Conservation (phyloP, 345 rosid genomes). For the Gossypium anomalum region DNA sequence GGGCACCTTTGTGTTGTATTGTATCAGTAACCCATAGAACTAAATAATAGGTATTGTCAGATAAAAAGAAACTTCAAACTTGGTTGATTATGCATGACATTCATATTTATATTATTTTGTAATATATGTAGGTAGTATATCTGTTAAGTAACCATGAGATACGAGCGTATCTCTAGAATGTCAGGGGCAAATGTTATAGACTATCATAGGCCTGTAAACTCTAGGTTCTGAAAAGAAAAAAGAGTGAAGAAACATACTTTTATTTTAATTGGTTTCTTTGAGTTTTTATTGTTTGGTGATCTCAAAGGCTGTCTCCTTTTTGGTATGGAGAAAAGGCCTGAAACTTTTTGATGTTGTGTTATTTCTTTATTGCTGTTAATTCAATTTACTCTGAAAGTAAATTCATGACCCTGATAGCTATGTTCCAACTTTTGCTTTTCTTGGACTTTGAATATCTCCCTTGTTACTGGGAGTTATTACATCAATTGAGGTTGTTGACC, state of each 20-base stretch:
- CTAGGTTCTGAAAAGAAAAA: constrained; percentile 9
- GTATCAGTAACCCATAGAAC: constrained; percentile 8
- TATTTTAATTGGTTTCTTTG: background rate
- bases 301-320: constrained; percentile 27
- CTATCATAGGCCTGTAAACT: constrained; percentile 36
- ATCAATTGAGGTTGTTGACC: constrained; percentile 26
- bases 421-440: constrained; percentile 25
- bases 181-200: constrained; percentile 34
- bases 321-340: constrained; percentile 20
- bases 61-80: constrained; percentile 7
- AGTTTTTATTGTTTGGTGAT: constrained; percentile 24
- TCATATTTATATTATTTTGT: background rate
- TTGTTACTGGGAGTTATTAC: constrained; percentile 40
- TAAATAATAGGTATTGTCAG: constrained; percentile 18
- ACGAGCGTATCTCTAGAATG: constrained; percentile 43
- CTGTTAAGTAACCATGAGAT: constrained; percentile 20
- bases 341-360: constrained; percentile 37
- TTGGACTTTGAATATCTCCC: constrained; percentile 35
- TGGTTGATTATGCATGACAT: constrained; percentile 4
- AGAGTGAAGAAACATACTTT: background rate
- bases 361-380: constrained; percentile 28
- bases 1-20: background rate
- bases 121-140: background rate
- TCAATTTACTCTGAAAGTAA: constrained; percentile 25
- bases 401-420: constrained; percentile 53